Evolutionary conservation across 805 yeast genomes (phyloP).

Genomic region (Metahyphopichia silvanorum): DNA sequence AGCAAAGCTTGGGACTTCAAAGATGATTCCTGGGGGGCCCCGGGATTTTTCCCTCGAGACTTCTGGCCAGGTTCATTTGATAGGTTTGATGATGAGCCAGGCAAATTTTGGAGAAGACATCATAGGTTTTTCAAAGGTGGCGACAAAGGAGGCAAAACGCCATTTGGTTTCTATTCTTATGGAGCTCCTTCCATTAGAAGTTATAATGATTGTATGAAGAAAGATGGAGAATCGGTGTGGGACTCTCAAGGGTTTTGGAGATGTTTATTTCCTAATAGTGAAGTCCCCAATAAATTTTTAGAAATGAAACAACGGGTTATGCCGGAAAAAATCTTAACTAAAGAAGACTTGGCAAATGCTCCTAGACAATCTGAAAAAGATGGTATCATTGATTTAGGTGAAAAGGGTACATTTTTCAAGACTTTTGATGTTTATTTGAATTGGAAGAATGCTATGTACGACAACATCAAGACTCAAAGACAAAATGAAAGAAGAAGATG

Average conservation of each 20-base stretch:
- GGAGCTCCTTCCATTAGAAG: conserved; percentile 57
- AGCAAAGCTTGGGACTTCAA: conserved; percentile 21
- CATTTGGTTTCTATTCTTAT: conserved; percentile 48
- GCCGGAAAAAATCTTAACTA: conserved; percentile 39
- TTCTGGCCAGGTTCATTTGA: too few species aligned
- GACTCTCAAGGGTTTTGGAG: conserved; percentile 85
- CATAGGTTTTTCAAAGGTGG: conserved; percentile 13
- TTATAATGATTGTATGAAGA: conserved; percentile 60
- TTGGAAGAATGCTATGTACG: conserved; percentile 61
- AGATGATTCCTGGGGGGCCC: not conserved
- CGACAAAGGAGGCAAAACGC: conserved; percentile 20
- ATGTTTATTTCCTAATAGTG: conserved; percentile 70
- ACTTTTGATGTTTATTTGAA: conserved; percentile 62
- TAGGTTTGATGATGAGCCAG: conserved; percentile 4
- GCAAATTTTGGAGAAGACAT: not conserved
- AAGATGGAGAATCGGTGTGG: conserved; percentile 77
- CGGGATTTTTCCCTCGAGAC: too few species aligned
- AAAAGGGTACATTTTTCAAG: conserved; percentile 58
- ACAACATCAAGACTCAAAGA: conserved; percentile 39
- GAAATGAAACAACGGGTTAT: conserved; percentile 20
- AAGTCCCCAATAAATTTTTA: conserved; percentile 31
- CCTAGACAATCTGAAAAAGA: conserved; percentile 6
- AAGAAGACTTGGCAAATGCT: conserved; percentile 50
- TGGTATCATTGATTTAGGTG: conserved; percentile 37
- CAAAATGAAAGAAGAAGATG: conserved; percentile 7